Evolutionary conservation across 768 basidiomycete species (phyloP).

Genomic region (Butyriboletus loyo): DNA sequence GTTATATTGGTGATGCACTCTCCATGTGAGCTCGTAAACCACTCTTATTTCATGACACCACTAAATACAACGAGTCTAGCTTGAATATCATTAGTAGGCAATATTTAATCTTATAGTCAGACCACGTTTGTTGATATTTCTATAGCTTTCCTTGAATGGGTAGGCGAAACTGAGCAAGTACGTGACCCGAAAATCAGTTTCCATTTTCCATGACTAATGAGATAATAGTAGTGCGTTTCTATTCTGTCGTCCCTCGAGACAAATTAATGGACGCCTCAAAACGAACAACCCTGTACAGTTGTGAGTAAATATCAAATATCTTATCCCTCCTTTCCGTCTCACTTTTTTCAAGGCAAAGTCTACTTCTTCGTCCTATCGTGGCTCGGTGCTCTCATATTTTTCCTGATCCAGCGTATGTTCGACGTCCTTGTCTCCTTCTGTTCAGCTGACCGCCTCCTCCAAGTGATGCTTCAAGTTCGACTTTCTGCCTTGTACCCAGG

Average conservation of each 20-base stretch:
- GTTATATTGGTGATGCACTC: slow-evolving; percentile 21
- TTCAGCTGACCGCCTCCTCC: background rate
- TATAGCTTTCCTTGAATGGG: slow-evolving; percentile 13
- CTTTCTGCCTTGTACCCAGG: slow-evolving; percentile 8
- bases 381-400: background rate
- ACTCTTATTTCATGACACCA: background rate
- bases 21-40: slow-evolving; percentile 11
- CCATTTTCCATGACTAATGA: background rate
- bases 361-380: slow-evolving; percentile 7
- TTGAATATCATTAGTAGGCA: slow-evolving; percentile 11
- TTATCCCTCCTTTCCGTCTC: background rate
- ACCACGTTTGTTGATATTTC: background rate
- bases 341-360: slow-evolving; percentile 6
- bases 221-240: slow-evolving; percentile 6
- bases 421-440: background rate
- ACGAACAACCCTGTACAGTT: slow-evolving; percentile 1
- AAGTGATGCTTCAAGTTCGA: slow-evolving; percentile 14
- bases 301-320: slow-evolving; percentile 4
- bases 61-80: background rate
- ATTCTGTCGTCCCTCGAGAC: background rate
- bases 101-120: background rate
- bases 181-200: background rate
- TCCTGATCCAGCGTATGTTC: slow-evolving; percentile 2
- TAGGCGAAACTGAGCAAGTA: slow-evolving; percentile 4
- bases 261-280: background rate